These are phyloP conservation scores for Amaranthus hypochondriacus DNA, from an alignment of 148 eudicot species.

Conservation along the genomic window DNA sequence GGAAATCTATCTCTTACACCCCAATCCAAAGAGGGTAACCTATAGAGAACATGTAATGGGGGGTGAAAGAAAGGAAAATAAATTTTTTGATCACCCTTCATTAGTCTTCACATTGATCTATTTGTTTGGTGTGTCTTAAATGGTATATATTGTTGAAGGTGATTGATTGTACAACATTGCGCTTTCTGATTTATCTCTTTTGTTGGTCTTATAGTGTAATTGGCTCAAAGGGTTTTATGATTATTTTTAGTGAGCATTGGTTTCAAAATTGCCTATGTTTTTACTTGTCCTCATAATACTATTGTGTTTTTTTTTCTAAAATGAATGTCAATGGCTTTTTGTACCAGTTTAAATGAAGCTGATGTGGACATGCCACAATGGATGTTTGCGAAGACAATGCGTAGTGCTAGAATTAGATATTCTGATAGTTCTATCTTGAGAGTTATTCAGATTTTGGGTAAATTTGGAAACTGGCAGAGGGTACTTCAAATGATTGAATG, in stretches of 20 bases:
- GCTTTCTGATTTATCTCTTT: not conserved
- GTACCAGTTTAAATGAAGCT: slow-evolving; percentile 68
- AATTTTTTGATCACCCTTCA: not conserved
- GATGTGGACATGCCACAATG: slow-evolving; percentile 81
- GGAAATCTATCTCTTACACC: not conserved
- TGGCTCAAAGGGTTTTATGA: not conserved
- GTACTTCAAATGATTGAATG: slow-evolving; percentile 91
- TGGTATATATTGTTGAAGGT: not conserved
- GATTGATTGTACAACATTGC: not conserved
- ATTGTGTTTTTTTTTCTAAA: not conserved
- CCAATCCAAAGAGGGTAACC: not conserved
- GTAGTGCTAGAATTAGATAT: slow-evolving; percentile 75
- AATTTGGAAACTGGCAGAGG: slow-evolving; percentile 77
- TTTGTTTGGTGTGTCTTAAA: not conserved
- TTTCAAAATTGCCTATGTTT: not conserved
- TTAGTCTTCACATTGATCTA: not conserved
- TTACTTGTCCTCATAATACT: not conserved
- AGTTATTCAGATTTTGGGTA: slow-evolving; percentile 87
- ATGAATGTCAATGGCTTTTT: slow-evolving; percentile 3
- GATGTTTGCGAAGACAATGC: slow-evolving; percentile 87
- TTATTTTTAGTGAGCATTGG: not conserved
- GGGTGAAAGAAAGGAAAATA: not conserved
- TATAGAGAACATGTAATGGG: not conserved
- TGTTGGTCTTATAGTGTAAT: not conserved
- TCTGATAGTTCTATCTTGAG: slow-evolving; percentile 81